Evolutionary conservation across 2,329 filamentous ascomycete genomes (phyloP).

Genomic region (Capronia epimyces): DNA sequence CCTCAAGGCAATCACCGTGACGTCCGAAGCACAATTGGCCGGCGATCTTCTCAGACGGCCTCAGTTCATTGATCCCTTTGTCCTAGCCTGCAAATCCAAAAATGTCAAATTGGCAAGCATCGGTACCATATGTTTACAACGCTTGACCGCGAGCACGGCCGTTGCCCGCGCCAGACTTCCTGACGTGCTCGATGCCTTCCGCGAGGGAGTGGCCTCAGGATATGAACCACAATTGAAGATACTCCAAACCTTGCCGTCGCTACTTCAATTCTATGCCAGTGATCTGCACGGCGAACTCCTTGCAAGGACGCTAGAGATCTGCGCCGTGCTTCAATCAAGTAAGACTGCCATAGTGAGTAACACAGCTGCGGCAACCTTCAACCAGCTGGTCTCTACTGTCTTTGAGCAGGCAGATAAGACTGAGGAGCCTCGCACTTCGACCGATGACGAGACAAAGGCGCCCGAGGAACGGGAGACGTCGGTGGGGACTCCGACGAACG

Average conservation of each 20-base stretch:
- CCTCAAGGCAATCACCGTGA: constrained; percentile 67
- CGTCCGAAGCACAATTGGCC: constrained; percentile 69
- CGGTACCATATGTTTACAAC: constrained; percentile 81
- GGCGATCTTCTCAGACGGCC: constrained; percentile 74
- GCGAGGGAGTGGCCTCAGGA: constrained; percentile 67
- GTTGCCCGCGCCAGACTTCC: constrained; percentile 72
- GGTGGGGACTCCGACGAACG: constrained; percentile 39
- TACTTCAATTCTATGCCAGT: constrained; percentile 82
- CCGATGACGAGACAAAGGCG: constrained; percentile 16
- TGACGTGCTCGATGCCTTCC: constrained; percentile 81
- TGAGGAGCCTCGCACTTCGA: not conserved
- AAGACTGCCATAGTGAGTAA: constrained; percentile 93
- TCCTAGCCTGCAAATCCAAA: constrained; percentile 84
- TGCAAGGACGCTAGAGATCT: constrained; percentile 78
- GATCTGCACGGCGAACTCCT: constrained; percentile 77
- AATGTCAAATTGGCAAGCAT: constrained; percentile 87
- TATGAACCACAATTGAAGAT: constrained; percentile 95
- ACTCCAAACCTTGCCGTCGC: constrained; percentile 78
- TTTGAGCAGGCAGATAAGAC: constrained; percentile 70
- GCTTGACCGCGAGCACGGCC: constrained; percentile 75
- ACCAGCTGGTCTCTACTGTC: constrained; percentile 84
- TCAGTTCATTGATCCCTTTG: constrained; percentile 86
- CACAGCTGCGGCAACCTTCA: constrained; percentile 90
- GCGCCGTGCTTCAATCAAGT: constrained; percentile 81
- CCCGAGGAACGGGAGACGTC: constrained; percentile 11